Evolutionary conservation across 768 basidiomycete genomes (phyloP).

Genomic region (Serpula lacrymans): DNA sequence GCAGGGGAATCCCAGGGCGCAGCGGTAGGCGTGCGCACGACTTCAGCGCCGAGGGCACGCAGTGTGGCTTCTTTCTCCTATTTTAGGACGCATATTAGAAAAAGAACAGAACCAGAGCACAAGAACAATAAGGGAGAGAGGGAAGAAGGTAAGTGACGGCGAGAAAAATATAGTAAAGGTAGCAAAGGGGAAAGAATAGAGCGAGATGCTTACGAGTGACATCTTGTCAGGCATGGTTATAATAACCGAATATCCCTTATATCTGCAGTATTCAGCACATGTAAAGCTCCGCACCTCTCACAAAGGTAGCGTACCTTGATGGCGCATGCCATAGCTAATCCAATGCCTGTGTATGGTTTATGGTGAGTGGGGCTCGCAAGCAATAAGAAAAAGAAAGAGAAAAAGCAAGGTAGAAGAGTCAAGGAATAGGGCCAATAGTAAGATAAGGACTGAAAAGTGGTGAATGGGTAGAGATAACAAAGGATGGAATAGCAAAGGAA

Average conservation of each 20-base stretch:
- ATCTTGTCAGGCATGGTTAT: slow-evolving; percentile 94
- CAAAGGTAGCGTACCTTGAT: slow-evolving; percentile 66
- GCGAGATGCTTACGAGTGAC: slow-evolving; percentile 56
- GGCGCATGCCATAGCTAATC: slow-evolving; percentile 88
- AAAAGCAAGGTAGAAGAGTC: slow-evolving; percentile 1
- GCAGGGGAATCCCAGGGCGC: slow-evolving; percentile 88
- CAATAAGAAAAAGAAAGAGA: neutral
- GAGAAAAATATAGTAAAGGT: too few relatives aligned
- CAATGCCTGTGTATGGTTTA: slow-evolving; percentile 64
- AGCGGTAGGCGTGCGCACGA: slow-evolving; percentile 89
- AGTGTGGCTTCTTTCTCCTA: slow-evolving; percentile 93
- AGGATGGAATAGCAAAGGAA: neutral
- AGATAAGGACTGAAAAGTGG: neutral
- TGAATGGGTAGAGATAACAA: neutral
- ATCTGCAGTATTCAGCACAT: slow-evolving; percentile 73
- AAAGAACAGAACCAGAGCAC: too few relatives aligned
- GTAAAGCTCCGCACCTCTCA: slow-evolving; percentile 18
- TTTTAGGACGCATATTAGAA: too few relatives aligned
- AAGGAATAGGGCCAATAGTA: too few relatives aligned
- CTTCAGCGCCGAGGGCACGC: slow-evolving; percentile 89
- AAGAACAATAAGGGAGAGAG: neutral
- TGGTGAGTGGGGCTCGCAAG: neutral
- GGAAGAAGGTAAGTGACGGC: too few relatives aligned
- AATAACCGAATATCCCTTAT: slow-evolving; percentile 90
- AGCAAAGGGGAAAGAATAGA: neutral